Evolutionary conservation across 2,329 filamentous ascomycete genomes (phyloP).

Genomic region (Paradendryphiella salina): DNA sequence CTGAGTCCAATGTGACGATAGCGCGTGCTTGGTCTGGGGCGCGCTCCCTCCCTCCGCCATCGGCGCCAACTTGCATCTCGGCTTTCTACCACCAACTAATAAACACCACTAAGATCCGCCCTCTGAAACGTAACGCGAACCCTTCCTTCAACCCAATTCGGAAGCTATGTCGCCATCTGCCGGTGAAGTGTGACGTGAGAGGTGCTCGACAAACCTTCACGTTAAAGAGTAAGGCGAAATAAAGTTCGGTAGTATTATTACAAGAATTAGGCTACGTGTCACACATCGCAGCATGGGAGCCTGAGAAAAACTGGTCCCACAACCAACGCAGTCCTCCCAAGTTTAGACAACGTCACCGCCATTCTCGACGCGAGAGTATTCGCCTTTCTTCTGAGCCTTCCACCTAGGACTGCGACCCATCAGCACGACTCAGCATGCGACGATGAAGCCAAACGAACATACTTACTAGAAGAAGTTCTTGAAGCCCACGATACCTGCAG

Average conservation of each 20-base stretch:
- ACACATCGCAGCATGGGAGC: background rate
- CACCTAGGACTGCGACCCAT: conserved; percentile 29
- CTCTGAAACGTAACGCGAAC: conserved; percentile 35
- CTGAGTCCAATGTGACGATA: background rate
- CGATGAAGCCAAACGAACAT: background rate
- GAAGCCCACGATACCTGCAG: conserved; percentile 57
- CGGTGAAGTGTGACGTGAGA: background rate
- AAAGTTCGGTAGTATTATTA: background rate
- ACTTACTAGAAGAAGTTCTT: conserved; percentile 58
- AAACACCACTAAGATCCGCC: conserved; percentile 25
- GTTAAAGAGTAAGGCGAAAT: background rate
- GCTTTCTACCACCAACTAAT: conserved; percentile 19
- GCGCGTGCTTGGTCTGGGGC: background rate
- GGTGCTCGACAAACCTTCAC: background rate
- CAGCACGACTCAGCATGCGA: conserved; percentile 19
- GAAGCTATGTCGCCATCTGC: background rate
- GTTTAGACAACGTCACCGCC: conserved; percentile 4
- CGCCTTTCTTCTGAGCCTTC: conserved; percentile 26
- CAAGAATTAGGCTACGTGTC: background rate
- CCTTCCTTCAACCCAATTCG: conserved; percentile 2
- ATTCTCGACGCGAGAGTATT: conserved; percentile 25
- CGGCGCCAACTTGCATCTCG: conserved; percentile 14
- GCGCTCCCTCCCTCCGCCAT: conserved; percentile 22
- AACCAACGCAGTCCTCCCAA: background rate
- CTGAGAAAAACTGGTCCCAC: background rate